Percentiles rank a stretch among this genome's conserved stretches.
These are phyloP conservation scores for Lentinus brumalis DNA, from an alignment of 768 basidiomycete species.

Conservation along the genomic window DNA sequence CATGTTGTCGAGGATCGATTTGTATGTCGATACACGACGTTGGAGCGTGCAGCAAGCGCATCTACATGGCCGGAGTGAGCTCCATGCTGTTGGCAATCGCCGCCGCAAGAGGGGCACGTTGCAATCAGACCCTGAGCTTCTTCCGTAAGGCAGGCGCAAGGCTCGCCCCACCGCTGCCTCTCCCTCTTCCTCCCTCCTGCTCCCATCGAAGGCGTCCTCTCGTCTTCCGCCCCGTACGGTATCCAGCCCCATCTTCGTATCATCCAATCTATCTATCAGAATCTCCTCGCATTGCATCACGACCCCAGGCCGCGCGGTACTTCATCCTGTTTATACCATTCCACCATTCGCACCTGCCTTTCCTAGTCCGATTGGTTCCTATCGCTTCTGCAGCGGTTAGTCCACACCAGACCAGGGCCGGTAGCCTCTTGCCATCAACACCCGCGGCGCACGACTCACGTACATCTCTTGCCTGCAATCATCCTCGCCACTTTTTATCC, in stretches of 20 bases:
- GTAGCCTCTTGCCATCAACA: constrained; percentile 39
- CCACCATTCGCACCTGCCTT: constrained; percentile 21
- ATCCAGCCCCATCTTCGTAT: constrained; percentile 4
- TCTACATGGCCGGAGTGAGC: constrained; percentile 13
- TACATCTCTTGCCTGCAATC: constrained; percentile 22
- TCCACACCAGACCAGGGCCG: constrained; percentile 17
- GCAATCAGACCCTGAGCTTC: constrained; percentile 64
- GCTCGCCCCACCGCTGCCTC: constrained; percentile 65
- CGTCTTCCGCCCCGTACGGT: constrained; percentile 23
- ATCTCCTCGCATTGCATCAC: constrained; percentile 43
- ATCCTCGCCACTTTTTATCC: constrained; percentile 23
- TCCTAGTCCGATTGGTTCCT: constrained; percentile 27
- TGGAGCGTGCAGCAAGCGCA: constrained; percentile 19
- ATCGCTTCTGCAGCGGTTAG: constrained; percentile 8
- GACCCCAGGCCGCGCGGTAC: constrained; percentile 54
- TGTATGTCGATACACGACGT: constrained; percentile 25
- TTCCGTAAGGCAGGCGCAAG: constrained; percentile 48
- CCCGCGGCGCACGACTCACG: constrained; percentile 32
- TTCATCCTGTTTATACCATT: constrained; percentile 55
- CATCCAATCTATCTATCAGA: constrained; percentile 35
- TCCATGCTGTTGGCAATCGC: constrained; percentile 42
- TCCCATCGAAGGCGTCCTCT: constrained; percentile 14
- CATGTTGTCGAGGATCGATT: constrained; percentile 8
- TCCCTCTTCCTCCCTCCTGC: constrained; percentile 44
- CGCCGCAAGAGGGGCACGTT: constrained; percentile 71